Evolutionary conservation across 2,329 filamentous ascomycete genomes (phyloP).

Genomic region (Alternaria alternata): DNA sequence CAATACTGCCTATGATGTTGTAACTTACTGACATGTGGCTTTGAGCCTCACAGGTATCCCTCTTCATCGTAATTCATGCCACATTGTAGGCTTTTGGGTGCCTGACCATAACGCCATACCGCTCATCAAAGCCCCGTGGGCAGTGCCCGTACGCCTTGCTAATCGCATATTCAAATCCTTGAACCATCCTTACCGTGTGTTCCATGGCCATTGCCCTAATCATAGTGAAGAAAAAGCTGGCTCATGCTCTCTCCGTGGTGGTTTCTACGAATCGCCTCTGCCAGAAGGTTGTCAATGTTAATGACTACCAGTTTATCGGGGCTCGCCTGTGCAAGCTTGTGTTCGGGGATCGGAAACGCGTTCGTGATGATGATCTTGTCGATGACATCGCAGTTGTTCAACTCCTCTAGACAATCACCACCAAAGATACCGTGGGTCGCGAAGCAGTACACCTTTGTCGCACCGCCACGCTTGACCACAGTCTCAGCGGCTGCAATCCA

Average conservation of each 20-base stretch:
- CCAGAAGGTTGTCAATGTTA: conserved; percentile 85
- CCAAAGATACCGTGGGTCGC: conserved; percentile 96
- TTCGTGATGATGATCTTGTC: conserved; percentile 95
- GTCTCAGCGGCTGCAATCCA: conserved; percentile 99
- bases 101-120: conserved; percentile 5
- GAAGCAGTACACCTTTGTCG: conserved; percentile 96
- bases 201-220: conserved; percentile 28
- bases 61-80: conserved; percentile 8
- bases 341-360: conserved; percentile 87
- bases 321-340: conserved; percentile 69
- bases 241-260: conserved; percentile 90
- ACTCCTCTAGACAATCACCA: conserved; percentile 84
- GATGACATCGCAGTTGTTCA: conserved; percentile 93
- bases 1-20: conserved; percentile 4
- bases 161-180: conserved; percentile 7
- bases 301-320: conserved; percentile 84
- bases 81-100: conserved; percentile 7
- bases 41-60: neutral
- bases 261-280: conserved; percentile 93
- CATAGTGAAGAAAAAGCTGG: conserved; percentile 58
- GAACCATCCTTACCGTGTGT: neutral
- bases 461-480: conserved; percentile 88
- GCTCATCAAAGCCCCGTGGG: conserved; percentile 1
- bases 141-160: conserved; percentile 20
- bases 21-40: conserved; percentile 7